A percentile compares a stretch with the other conserved stretches of the same genome.
phyloP scores from a whole-genome alignment of 805 yeast species.

The Zygotorulaspora florentina region DNA sequence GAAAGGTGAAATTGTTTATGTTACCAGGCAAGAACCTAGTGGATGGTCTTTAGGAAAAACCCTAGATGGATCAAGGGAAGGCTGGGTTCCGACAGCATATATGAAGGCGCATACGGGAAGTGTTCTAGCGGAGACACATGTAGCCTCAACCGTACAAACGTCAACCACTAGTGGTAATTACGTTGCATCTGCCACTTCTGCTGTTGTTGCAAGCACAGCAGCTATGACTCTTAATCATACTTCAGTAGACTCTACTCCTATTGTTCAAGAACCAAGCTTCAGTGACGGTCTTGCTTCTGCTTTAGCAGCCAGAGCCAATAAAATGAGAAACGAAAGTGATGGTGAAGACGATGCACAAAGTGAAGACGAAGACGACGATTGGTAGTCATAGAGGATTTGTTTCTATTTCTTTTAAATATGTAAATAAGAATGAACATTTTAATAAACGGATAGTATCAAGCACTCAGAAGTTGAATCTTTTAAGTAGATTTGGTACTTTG shows the following conservation, averaged over 20 bases:
- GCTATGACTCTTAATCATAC: background rate
- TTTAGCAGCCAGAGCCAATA: conserved; percentile 70
- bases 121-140: conserved; percentile 39
- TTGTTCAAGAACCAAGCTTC: conserved; percentile 34
- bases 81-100: conserved; percentile 98
- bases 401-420: too few relatives aligned
- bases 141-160: conserved; percentile 30
- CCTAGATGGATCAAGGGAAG: conserved; percentile 71
- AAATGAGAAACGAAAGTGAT: conserved; percentile 54
- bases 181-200: conserved; percentile 16
- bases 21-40: conserved; percentile 68
- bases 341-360: conserved; percentile 68
- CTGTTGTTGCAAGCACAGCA: conserved; percentile 15
- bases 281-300: conserved; percentile 92
- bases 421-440: too few relatives aligned
- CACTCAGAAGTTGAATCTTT: too few relatives aligned
- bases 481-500: too few relatives aligned
- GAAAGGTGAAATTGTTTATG: conserved; percentile 70
- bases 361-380: conserved; percentile 47
- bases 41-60: conserved; percentile 94
- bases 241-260: conserved; percentile 1
- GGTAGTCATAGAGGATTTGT: conserved; percentile 14
- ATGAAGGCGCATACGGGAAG: conserved; percentile 51
- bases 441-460: too few relatives aligned
- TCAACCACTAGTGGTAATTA: conserved; percentile 13